A percentile compares a stretch with the other conserved stretches of the same genome.
phyloP scores from a whole-genome alignment of 2,329 filamentous ascomycete genomes.

The Escovopsis sp. region DNA sequence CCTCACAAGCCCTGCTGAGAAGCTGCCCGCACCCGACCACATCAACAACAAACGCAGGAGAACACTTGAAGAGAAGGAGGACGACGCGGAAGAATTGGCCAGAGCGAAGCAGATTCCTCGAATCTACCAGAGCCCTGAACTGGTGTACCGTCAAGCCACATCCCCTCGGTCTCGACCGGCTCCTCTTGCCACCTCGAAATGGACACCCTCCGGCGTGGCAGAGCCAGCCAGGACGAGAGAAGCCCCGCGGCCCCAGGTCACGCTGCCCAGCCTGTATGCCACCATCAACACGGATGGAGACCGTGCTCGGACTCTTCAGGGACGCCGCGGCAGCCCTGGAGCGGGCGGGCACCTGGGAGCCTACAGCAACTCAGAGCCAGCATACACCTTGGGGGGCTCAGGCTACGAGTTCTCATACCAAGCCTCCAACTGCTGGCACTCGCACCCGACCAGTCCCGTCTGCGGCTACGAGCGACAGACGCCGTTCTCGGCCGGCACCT shows the following conservation, averaged over 20 bases:
- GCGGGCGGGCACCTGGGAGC: background rate
- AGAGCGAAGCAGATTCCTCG: conserved; percentile 31
- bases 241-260: conserved; percentile 19
- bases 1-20: conserved; percentile 7
- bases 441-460: conserved; percentile 28
- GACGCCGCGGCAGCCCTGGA: background rate
- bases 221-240: conserved; percentile 19
- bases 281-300: conserved; percentile 23
- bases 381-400: background rate
- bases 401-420: conserved; percentile 24
- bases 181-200: background rate
- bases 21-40: background rate
- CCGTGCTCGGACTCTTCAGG: conserved; percentile 1
- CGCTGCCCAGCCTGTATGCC: conserved; percentile 25
- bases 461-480: conserved; percentile 28
- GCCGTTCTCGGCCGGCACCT: conserved; percentile 24
- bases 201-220: conserved; percentile 15
- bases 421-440: conserved; percentile 29
- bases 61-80: conserved; percentile 25
- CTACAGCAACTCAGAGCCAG: background rate
- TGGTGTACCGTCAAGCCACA: conserved; percentile 1
- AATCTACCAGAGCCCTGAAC: conserved; percentile 24
- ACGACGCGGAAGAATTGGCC: conserved; percentile 23
- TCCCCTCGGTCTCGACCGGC: conserved; percentile 1
- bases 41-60: conserved; percentile 30